Evolutionary conservation across 768 basidiomycete species (phyloP).

Genomic region (Harrya chromipes): DNA sequence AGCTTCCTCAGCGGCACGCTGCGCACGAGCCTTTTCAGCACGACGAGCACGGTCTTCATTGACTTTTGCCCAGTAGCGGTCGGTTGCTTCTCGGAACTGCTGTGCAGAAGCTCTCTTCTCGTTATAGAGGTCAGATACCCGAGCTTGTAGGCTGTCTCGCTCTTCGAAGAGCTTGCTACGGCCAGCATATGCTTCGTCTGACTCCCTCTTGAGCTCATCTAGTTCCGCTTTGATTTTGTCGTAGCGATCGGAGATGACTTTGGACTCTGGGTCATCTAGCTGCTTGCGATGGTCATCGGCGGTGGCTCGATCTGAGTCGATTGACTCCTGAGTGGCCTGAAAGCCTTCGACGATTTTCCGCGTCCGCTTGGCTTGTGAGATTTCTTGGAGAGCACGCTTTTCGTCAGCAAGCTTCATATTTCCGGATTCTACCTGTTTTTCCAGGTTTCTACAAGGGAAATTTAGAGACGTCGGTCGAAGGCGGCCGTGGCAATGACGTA

Average conservation of each 20-base stretch:
- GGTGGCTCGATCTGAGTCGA: conserved; percentile 71
- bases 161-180: conserved; percentile 85
- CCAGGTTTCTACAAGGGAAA: conserved; percentile 56
- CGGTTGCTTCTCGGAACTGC: conserved; percentile 77
- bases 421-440: conserved; percentile 91
- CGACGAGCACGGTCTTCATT: conserved; percentile 86
- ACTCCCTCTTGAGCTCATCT: conserved; percentile 80
- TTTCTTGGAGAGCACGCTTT: conserved; percentile 92
- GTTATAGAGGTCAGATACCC: conserved; percentile 67
- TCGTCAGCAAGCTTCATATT: conserved; percentile 91
- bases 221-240: conserved; percentile 82
- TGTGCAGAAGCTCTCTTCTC: conserved; percentile 73
- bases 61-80: conserved; percentile 78
- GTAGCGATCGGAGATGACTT: conserved; percentile 76
- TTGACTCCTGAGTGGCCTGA: conserved; percentile 72
- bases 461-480: conserved; percentile 2
- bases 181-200: conserved; percentile 78
- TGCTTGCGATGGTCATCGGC: conserved; percentile 80
- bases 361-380: conserved; percentile 65
- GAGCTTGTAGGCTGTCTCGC: conserved; percentile 66
- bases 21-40: conserved; percentile 71
- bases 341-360: conserved; percentile 79
- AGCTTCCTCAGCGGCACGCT: conserved; percentile 73
- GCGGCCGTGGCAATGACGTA: conserved; percentile 36
- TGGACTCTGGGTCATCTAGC: conserved; percentile 87